Conservation (phyloP, 1,284 basidiomycete species). For the Amylostereum areolatum region DNA sequence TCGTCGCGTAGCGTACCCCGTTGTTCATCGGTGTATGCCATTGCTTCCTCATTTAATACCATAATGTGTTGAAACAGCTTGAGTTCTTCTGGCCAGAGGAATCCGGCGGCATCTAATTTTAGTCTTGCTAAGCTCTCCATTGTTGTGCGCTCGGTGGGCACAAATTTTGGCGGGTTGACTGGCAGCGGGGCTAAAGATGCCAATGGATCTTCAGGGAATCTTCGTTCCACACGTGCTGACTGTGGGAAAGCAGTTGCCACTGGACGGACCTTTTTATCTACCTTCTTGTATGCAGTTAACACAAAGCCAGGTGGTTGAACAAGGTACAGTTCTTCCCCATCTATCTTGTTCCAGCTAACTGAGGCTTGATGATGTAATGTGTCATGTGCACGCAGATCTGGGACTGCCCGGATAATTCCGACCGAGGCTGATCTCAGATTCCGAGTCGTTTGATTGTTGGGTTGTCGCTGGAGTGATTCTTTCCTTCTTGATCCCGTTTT, state of each 20-base stretch:
- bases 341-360: too few relatives aligned
- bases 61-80: constrained; percentile 19
- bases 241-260: background rate
- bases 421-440: too few relatives aligned
- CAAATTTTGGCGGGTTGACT: background rate
- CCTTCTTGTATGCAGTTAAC: constrained; percentile 5
- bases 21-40: constrained; percentile 29
- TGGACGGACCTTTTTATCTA: background rate
- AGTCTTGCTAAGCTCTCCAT: background rate
- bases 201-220: constrained; percentile 2
- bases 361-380: too few relatives aligned
- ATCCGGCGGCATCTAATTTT: background rate
- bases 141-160: background rate
- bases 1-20: constrained; percentile 25
- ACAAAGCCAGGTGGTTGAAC: too few relatives aligned
- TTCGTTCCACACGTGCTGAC: background rate
- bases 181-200: background rate
- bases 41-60: constrained; percentile 14
- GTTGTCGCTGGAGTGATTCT: too few relatives aligned
- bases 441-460: too few relatives aligned
- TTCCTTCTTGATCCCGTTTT: too few relatives aligned
- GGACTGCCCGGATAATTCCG: too few relatives aligned
- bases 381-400: too few relatives aligned
- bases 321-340: too few relatives aligned
- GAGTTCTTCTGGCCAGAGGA: constrained; percentile 12